Evolutionary conservation across 148 eudicot species (phyloP), one percentile per base, ranked within the genome.

Genomic region (Cornus florida): DNA sequence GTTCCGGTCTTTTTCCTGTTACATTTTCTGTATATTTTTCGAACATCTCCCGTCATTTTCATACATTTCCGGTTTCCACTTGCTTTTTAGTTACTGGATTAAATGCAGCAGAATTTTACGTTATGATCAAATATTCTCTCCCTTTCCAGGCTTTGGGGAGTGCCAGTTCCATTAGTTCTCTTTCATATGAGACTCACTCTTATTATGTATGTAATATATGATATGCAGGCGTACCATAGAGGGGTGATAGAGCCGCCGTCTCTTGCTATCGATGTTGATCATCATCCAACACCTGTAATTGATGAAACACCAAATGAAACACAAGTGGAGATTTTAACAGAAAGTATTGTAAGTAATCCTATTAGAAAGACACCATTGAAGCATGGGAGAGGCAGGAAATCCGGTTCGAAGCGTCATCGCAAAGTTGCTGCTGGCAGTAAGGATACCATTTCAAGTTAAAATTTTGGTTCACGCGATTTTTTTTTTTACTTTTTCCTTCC

Each of bases 221-320:
- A 31, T 43, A 11, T 77, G 83, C 91, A 95, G 98, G 97, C 93
- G 57, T 95, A 95, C 81, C 98, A 95, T 82, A 89, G 89, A 83
- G 96, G 90, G 59, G 78, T 91, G 64, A 69, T 93, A 71, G 91
- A 88, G 85, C 88, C 90, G 41, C 90, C 90, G 72, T 78, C 88
- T 28, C 88, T 83, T 33, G 82, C 78, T 24, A 74, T 57, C 70
- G 31, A 33, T 6, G 53, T 28, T 56, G 80, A 72, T 67, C 86
- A 82, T 83, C 89, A 88, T 67, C 91, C 88, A 14, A 87, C 91
- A 19, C 86, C 82, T 38, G 32, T 75, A 48, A 57, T 62, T 69
- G 69, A 82, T 7, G 68, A 31, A 38, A 73, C 78, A 41, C 69
- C 73, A 48, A 69, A 87, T 75, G 41, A 75, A 50, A 77, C 73